These are phyloP conservation scores for Tolypocladium nubicola DNA, from an alignment of 2,329 filamentous ascomycete species.

Conservation along the genomic window DNA sequence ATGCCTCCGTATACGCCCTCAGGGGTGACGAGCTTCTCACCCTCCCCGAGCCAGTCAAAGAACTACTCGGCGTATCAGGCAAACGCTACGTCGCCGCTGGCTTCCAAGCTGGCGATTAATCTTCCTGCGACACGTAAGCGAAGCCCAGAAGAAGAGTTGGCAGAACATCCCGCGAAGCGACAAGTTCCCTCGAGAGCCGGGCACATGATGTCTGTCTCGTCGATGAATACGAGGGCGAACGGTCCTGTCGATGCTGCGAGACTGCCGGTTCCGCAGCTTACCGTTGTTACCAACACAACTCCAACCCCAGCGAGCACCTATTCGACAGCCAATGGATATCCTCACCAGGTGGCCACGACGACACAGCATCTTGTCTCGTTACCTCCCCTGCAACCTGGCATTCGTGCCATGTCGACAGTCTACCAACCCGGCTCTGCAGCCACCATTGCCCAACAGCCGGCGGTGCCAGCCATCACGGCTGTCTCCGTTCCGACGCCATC, in stretches of 20 bases:
- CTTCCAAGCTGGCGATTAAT: conserved; percentile 32
- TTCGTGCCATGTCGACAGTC: conserved; percentile 66
- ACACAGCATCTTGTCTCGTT: conserved; percentile 37
- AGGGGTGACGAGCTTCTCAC: conserved; percentile 26
- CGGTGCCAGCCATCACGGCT: conserved; percentile 12
- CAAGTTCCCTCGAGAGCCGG: conserved; percentile 15
- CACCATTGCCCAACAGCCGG: conserved; percentile 25
- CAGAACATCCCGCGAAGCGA: conserved; percentile 47
- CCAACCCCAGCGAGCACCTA: conserved; percentile 16
- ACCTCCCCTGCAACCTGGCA: conserved; percentile 48
- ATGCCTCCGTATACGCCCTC: conserved; percentile 23
- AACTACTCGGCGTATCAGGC: conserved; percentile 28
- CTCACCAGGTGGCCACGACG: conserved; percentile 26
- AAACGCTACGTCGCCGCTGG: conserved; percentile 36
- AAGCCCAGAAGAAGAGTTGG: conserved; percentile 35
- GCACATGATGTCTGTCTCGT: conserved; percentile 5
- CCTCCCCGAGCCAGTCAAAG: conserved; percentile 24
- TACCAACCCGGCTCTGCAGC: conserved; percentile 47
- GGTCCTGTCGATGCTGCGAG: conserved; percentile 24
- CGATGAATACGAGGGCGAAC: conserved; percentile 11
- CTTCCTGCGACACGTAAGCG: conserved; percentile 36
- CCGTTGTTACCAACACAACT: conserved; percentile 42
- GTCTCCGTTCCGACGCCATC: conserved; percentile 10
- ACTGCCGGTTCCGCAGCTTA: conserved; percentile 62
- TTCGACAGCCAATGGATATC: conserved; percentile 26